A percentile compares a stretch with the other conserved stretches of the same genome.
phyloP scores from a whole-genome alignment of 352 stramenopile species.

The Albugo laibachii region DNA sequence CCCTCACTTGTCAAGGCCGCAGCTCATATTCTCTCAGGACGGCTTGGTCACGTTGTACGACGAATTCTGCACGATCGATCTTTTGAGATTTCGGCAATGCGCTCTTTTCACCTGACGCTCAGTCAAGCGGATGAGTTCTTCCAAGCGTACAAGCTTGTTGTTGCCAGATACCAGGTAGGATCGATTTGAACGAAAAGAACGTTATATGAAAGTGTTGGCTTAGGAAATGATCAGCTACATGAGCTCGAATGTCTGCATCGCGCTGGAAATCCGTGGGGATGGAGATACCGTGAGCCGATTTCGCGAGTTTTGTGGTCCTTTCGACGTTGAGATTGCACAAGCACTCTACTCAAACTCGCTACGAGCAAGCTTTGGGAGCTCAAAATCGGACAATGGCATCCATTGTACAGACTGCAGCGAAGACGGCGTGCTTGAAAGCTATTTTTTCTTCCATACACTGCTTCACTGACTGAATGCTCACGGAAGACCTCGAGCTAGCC shows the following conservation, averaged over 20 bases:
- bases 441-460: slow-evolving; percentile 64
- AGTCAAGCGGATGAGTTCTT: slow-evolving; percentile 78
- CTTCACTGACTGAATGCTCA: neutral
- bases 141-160: slow-evolving; percentile 66
- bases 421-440: slow-evolving; percentile 78
- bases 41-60: slow-evolving; percentile 57
- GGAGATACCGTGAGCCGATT: slow-evolving; percentile 50
- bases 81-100: slow-evolving; percentile 81
- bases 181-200: slow-evolving; percentile 1
- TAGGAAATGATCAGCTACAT: slow-evolving; percentile 84
- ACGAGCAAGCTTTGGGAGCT: slow-evolving; percentile 72
- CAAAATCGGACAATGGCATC: slow-evolving; percentile 73
- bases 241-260: slow-evolving; percentile 62
- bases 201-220: slow-evolving; percentile 11
- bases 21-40: slow-evolving; percentile 6
- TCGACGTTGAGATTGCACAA: slow-evolving; percentile 80
- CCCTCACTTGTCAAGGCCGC: neutral
- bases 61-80: slow-evolving; percentile 40
- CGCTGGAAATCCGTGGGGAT: slow-evolving; percentile 77
- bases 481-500: slow-evolving; percentile 17
- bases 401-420: slow-evolving; percentile 86
- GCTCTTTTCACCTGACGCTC: slow-evolving; percentile 66
- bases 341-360: slow-evolving; percentile 67
- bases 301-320: slow-evolving; percentile 69
- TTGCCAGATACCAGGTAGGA: slow-evolving; percentile 47